Percentiles rank a stretch among this genome's conserved stretches.
Conservation (phyloP, 2,329 filamentous ascomycete species). For the Laburnicola sp. region DNA sequence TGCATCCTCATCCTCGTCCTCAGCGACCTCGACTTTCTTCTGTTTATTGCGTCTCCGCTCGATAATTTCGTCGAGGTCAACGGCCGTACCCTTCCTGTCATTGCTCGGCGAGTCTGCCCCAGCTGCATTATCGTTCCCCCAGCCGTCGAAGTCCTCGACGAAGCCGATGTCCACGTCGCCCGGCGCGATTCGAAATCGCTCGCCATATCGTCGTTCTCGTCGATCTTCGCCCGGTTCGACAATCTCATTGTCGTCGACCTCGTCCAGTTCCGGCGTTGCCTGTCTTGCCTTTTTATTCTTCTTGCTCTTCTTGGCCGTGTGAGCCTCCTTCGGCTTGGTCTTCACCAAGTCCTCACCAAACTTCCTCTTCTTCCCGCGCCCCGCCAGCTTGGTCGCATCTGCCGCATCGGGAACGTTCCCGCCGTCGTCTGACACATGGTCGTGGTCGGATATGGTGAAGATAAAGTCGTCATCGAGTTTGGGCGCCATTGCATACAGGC, state of each 20-base stretch:
- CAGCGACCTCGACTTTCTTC: conserved; percentile 30
- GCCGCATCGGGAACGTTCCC: conserved; percentile 31
- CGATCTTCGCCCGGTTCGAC: conserved; percentile 47
- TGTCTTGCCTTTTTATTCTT: conserved; percentile 61
- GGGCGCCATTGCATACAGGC: conserved; percentile 31
- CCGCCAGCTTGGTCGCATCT: conserved; percentile 33
- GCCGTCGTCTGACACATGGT: conserved; percentile 44
- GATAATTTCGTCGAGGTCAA: conserved; percentile 92
- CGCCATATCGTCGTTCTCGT: conserved; percentile 83
- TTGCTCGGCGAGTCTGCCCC: conserved; percentile 60
- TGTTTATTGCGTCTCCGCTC: conserved; percentile 54
- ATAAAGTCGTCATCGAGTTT: conserved; percentile 44
- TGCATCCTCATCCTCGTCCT: conserved; percentile 46
- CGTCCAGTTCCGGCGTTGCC: conserved; percentile 51
- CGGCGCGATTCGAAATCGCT: conserved; percentile 86
- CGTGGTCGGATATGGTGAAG: conserved; percentile 46
- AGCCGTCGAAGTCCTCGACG: conserved; percentile 81
- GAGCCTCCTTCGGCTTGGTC: conserved; percentile 30
- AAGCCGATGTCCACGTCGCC: conserved; percentile 66
- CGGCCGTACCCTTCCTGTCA: conserved; percentile 60
- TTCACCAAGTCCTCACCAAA: conserved; percentile 36
- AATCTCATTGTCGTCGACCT: conserved; percentile 43
- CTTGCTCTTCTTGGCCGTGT: conserved; percentile 39
- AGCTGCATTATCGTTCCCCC: conserved; percentile 67
- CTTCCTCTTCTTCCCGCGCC: conserved; percentile 44